These are phyloP conservation scores for Salix viminalis DNA, from an alignment of 345 rosid genomes.

Conservation along the genomic window DNA sequence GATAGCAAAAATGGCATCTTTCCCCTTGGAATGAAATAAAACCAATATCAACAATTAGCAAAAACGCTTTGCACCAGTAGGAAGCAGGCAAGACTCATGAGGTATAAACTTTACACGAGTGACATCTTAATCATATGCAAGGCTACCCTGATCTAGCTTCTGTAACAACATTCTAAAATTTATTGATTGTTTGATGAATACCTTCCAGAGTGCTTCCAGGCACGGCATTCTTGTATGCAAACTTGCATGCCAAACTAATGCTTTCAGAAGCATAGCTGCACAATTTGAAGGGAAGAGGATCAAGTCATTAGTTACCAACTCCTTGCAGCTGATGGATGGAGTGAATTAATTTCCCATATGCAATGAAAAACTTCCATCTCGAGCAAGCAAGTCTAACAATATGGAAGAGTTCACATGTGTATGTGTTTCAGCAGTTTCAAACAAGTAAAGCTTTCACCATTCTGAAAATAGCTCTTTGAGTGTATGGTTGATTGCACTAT, in stretches of 20 bases:
- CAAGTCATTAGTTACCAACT: neutral
- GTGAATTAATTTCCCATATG: neutral
- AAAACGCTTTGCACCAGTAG: no score
- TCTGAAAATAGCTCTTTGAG: no score
- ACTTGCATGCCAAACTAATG: slow-evolving; percentile 75
- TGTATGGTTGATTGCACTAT: no score
- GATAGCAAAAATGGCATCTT: no score
- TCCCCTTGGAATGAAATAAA: no score
- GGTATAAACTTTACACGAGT: no score
- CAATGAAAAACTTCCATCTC: slow-evolving; percentile 3
- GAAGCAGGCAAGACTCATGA: no score
- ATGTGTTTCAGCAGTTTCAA: neutral
- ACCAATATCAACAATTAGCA: no score
- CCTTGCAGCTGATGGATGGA: neutral
- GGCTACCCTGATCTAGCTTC: neutral
- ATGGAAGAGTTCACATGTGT: neutral
- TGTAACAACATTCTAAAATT: neutral
- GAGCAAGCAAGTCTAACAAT: neutral
- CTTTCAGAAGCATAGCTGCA: slow-evolving; percentile 90
- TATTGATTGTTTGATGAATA: slow-evolving; percentile 17
- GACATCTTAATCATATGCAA: neutral
- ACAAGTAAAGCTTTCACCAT: no score
- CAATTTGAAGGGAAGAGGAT: slow-evolving; percentile 4
- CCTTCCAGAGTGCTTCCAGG: slow-evolving; percentile 86
- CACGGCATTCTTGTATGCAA: slow-evolving; percentile 72